Evolutionary conservation across 2,329 filamentous ascomycete species (phyloP), one percentile per base, ranked within the genome.

Genomic region (Kalmusia sp.): DNA sequence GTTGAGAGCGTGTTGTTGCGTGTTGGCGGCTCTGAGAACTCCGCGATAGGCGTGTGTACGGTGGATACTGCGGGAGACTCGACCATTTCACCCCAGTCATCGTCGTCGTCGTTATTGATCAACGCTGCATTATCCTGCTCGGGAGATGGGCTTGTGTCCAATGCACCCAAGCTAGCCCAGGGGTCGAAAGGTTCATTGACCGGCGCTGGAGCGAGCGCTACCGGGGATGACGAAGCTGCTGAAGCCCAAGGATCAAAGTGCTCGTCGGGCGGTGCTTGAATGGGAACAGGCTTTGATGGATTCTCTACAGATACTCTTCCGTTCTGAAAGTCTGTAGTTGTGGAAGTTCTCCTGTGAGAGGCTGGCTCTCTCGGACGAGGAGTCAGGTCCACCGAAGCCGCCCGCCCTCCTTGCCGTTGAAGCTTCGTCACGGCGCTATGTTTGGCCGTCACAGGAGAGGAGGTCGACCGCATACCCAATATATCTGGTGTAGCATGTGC

Each of bases 81-180:
- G 35, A 75, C 67, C 73, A 75, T 75, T 34, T 75, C 73, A 47
- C 73, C 73, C 73, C 73, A 75, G 2, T 69, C 66, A 19, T 69
- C 63, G 21, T 74, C 69, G 22, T 75, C 72, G 21, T 72, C 69
- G 35, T 64, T 62, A n/a, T n/a, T n/a, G n/a, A n/a, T n/a, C 30
- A 7, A 12, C 17, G 49, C 27, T 2, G 49, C 27, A 21, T 30
- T 19, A 9, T 53, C 28, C 37, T 41, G 8, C 25, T 56, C 61
- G 14, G 52, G 38, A 14, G 44, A 27, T 5, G 48, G 15, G 22
- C 33, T 51, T 2, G 51, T 64, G 24, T 68, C 62, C 6, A 67
- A 39, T 41, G 19, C 45, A 28, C 48, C 51, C 9, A 61, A 41
- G n/a, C 24, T 44, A 21, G 44, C 50, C 67, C 61, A 67, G 43